phyloP scores from a whole-genome alignment of 2,329 filamentous ascomycete genomes.

The Leptodontidium sp. region DNA sequence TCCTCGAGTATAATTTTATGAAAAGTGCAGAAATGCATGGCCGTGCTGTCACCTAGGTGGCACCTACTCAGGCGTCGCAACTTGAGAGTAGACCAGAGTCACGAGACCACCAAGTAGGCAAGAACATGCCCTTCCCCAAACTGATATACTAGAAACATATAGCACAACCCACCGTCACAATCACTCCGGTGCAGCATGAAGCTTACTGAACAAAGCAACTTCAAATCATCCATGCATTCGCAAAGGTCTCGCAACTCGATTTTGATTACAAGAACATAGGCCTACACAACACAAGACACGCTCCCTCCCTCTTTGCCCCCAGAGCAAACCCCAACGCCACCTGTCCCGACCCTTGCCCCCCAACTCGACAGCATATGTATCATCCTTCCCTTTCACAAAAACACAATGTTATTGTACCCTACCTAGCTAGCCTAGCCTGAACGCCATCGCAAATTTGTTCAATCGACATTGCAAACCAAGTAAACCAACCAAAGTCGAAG shows the following conservation, averaged over 20 bases:
- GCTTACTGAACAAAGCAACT: neutral
- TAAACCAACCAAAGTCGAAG: neutral
- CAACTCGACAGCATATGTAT: neutral
- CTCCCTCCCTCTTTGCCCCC: neutral
- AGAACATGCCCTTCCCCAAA: too few species aligned
- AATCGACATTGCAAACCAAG: constrained; percentile 5
- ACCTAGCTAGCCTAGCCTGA: constrained; percentile 24
- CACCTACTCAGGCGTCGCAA: too few species aligned
- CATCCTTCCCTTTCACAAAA: neutral
- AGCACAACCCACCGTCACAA: too few species aligned
- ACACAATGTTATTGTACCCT: neutral
- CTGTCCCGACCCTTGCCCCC: neutral
- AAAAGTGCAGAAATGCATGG: too few species aligned
- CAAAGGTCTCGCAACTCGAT: neutral
- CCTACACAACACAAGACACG: constrained; percentile 11
- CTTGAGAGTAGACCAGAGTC: too few species aligned
- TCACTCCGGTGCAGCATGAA: too few species aligned
- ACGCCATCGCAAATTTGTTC: constrained; percentile 37
- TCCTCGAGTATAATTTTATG: too few species aligned
- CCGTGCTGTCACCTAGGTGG: too few species aligned
- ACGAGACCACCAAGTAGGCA: too few species aligned
- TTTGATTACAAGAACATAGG: constrained; percentile 20
- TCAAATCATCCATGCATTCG: neutral
- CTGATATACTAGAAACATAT: too few species aligned
- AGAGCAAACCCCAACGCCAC: constrained; percentile 16